Conservation (phyloP, 1,284 basidiomycete genomes). For the Naganishia albida region DNA sequence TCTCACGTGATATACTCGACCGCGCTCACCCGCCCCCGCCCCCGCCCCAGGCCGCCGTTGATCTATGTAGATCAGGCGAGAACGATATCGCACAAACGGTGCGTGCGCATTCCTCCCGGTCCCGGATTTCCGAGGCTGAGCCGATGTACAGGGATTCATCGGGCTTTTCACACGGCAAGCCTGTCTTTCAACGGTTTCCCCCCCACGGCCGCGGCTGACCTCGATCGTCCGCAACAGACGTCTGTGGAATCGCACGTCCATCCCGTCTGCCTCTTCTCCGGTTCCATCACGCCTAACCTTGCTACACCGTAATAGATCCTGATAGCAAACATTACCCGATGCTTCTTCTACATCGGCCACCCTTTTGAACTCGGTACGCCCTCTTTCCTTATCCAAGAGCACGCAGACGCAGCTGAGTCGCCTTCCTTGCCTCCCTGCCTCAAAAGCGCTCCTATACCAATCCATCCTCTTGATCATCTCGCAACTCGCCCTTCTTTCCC, state of each 20-base stretch:
- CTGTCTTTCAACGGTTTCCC: neutral
- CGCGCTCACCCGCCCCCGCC: too few relatives aligned
- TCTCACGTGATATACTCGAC: too few relatives aligned
- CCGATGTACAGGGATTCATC: conserved; percentile 46
- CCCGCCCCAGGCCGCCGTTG: conserved; percentile 56
- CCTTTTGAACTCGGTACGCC: conserved; percentile 55
- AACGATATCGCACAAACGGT: conserved; percentile 56
- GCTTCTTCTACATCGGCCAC: conserved; percentile 58
- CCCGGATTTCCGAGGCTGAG: neutral
- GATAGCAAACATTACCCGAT: conserved; percentile 54
- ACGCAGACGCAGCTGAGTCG: neutral
- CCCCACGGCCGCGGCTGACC: neutral
- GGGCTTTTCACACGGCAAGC: conserved; percentile 50
- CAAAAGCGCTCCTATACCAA: conserved; percentile 54
- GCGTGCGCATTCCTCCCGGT: conserved; percentile 28
- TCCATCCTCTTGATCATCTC: conserved; percentile 56
- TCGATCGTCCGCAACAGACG: conserved; percentile 5
- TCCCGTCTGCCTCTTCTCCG: conserved; percentile 2
- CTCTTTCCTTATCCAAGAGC: neutral
- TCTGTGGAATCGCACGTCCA: conserved; percentile 23
- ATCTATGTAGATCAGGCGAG: conserved; percentile 54
- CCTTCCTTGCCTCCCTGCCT: conserved; percentile 8
- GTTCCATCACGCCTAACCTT: conserved; percentile 43
- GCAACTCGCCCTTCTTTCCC: conserved; percentile 57
- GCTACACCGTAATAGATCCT: conserved; percentile 38